Percentiles rank a stretch among this genome's conserved stretches.
Conservation (phyloP, 1,284 basidiomycete genomes). For the Flammula alnicola region DNA sequence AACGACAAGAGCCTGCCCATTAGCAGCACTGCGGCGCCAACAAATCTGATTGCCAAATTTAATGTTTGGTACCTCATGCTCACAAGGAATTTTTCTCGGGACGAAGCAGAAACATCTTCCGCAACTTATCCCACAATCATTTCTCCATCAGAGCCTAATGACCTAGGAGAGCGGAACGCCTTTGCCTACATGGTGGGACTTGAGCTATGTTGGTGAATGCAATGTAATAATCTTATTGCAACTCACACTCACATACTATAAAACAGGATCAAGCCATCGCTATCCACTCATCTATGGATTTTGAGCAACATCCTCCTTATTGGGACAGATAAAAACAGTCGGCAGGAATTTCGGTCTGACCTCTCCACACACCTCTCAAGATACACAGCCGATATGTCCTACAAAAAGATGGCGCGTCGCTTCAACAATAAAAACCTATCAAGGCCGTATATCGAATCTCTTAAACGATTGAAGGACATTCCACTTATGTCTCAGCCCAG, state of each 20-base stretch:
- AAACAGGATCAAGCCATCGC: constrained; percentile 2
- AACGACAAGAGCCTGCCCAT: too few relatives aligned
- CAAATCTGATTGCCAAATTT: background rate
- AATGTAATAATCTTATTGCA: background rate
- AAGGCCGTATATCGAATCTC: background rate
- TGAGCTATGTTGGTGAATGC: background rate
- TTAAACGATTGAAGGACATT: background rate
- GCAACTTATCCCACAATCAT: background rate
- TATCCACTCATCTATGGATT: constrained; percentile 11
- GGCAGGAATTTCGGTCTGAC: too few relatives aligned
- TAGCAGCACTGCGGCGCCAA: background rate
- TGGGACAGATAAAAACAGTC: background rate
- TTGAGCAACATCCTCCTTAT: constrained; percentile 1
- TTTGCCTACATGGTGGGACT: background rate
- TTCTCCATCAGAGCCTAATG: background rate
- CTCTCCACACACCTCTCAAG: background rate
- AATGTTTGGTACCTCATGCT: background rate
- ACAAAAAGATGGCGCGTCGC: background rate
- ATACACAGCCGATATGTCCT: constrained; percentile 1
- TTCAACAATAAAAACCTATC: background rate
- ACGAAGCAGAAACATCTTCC: background rate
- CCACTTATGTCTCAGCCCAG: background rate
- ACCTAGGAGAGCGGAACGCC: background rate
- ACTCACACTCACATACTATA: background rate
- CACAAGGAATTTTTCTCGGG: background rate